A percentile compares a stretch with the other conserved stretches of the same genome.
Evolutionary conservation across 164 flowering plant species (phyloP).

Genomic region (grape (Vitis vinifera)): DNA sequence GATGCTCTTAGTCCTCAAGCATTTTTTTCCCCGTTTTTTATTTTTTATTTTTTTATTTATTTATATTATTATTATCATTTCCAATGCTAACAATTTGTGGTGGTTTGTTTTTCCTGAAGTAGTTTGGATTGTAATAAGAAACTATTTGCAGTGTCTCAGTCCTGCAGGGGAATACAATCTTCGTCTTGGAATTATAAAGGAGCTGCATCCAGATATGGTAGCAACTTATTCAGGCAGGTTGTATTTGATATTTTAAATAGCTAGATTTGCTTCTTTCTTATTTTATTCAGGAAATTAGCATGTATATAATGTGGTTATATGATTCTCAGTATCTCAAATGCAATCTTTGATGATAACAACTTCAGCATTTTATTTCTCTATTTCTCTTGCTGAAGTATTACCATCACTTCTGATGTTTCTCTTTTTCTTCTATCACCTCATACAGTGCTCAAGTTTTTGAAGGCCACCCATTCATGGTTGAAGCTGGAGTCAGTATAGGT

Average conservation of each 20-base stretch:
- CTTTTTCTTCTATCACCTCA: constrained; percentile 7
- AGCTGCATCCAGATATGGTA: constrained; percentile 97
- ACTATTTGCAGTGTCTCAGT: constrained; percentile 80
- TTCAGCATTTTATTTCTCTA: background rate
- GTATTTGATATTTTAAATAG: constrained; percentile 13
- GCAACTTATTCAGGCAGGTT: constrained; percentile 98
- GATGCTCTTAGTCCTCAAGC: constrained; percentile 12
- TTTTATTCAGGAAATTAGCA: background rate
- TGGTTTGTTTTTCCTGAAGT: background rate
- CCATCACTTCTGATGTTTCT: constrained; percentile 2
- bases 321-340: background rate
- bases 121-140: background rate
- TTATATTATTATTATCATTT: background rate
- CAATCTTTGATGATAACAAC: no score
- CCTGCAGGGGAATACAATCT: constrained; percentile 99
- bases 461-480: constrained; percentile 98
- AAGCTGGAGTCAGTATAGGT: constrained; percentile 95
- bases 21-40: background rate
- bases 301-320: background rate
- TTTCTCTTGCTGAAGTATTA: background rate
- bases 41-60: no score
- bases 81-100: background rate
- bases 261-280: constrained; percentile 7
- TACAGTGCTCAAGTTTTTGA: constrained; percentile 95
- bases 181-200: constrained; percentile 95